These are phyloP conservation scores for Suillus subaureus DNA, from an alignment of 768 basidiomycete genomes.

Conservation along the genomic window DNA sequence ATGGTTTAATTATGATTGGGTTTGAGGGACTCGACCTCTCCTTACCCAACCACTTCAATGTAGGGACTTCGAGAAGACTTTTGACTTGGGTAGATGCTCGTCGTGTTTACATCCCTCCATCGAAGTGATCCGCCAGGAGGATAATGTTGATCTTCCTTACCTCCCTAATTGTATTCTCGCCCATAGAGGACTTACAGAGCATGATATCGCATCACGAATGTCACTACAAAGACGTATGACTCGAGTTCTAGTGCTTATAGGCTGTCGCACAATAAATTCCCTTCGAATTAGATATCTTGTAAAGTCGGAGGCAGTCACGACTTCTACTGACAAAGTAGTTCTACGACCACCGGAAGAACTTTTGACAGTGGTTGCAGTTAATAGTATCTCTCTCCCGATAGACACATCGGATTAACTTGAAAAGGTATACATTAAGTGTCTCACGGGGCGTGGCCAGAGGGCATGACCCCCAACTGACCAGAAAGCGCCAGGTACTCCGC, in stretches of 20 bases:
- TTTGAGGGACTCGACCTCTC: neutral
- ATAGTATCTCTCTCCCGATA: too few relatives aligned
- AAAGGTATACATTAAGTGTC: too few relatives aligned
- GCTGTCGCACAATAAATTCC: neutral
- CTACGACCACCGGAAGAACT: neutral
- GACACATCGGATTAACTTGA: too few relatives aligned
- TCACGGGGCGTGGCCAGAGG: too few relatives aligned
- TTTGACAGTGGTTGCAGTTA: too few relatives aligned
- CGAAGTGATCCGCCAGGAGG: neutral
- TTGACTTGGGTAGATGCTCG: neutral
- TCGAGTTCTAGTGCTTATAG: neutral
- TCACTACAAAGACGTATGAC: neutral
- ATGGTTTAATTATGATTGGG: slow-evolving; percentile 18
- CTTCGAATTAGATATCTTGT: neutral
- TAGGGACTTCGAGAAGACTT: neutral
- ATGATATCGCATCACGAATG: neutral
- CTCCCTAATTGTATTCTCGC: neutral
- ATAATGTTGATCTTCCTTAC: neutral
- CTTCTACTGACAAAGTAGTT: too few relatives aligned
- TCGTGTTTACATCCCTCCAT: neutral
- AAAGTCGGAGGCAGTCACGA: neutral
- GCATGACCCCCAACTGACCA: too few relatives aligned
- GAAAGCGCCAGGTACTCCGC: too few relatives aligned
- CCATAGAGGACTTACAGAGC: neutral
- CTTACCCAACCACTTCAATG: neutral